Evolutionary conservation across 179 eudicot genomes (phyloP), one percentile per base, ranked within the genome.

Genomic region (Nepenthes alata): DNA sequence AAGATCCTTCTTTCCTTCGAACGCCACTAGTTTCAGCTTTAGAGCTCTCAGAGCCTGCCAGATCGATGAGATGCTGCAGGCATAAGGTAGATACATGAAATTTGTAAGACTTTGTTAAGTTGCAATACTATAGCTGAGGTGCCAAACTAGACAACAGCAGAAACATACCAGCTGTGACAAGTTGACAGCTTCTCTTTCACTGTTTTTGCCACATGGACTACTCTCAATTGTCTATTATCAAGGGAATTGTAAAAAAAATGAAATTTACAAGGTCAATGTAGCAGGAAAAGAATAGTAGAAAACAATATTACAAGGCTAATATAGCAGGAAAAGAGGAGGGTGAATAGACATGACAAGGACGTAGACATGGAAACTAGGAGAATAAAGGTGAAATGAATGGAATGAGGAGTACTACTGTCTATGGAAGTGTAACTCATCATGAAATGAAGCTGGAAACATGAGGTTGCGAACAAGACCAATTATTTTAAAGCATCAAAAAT

Each of bases 31-130:
- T 94, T 81, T 85, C 99, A 35, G 88, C 95, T 77, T 78, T 94
- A 49, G 99, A 94, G 83, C 97, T 94, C 80, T 94, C 99, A 38
- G 99, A 94, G 82, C 97, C 97, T 78, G 97, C 99, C 91, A 94
- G 95, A 80, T 94, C 97, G 73, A 94, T 89, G 72, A 94, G 91
- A 82, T 94, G 87, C 97, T 94, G 96, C 97, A 90, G 62, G 70
- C 63, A 69, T 74, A 85, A 72, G 86, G 73, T 72, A 72, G 72
- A 72, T 52, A 63, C 51, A 67, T 48, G 47, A 67, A 62, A 44
- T 55, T 54, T 54, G 58, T 57, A 55, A 59, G 25, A 25, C 25
- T 25, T 25, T 25, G 25, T 25, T 25, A 25, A 25, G 25, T 25
- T 0, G 25, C 25, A 25, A 25, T 25, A 25, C 25, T 25, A 25